Base-by-base conservation (phyloP, 2,329 filamentous ascomycete genomes). In the Pyrenochaeta sp. region DNA sequence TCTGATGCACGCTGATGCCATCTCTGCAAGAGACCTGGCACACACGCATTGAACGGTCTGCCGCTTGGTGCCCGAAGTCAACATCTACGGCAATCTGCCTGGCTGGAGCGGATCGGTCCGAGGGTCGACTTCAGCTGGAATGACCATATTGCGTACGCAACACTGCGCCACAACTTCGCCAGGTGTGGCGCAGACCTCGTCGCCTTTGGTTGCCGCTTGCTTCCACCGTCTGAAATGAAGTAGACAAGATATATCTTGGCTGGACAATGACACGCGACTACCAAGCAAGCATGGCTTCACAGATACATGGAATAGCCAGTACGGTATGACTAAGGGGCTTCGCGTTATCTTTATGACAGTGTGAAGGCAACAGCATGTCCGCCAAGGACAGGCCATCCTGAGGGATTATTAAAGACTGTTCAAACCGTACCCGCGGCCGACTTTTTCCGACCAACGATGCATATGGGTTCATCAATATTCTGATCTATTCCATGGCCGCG, bases 1-100 rank as follows among this genome's bases (percentile, higher is more conserved):
- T 59, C 58, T 62, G 59, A 62, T 65, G 62, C 70, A 68, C 56
- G 61, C 61, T 71, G 67, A 68, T 68, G 72, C 61, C 60, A 63
- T 54, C 28, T 22, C 30, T 55, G 58, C 68, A 64, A 44, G 42
- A 50, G 52, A 67, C 69, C 68, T 62, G 59, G 55, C 59, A 57
- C 24, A 54, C 25, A 44, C 59, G 65, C 68, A 67, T 54, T 56
- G 34, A 52, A 58, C 57, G 65, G 46, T 53, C 24, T 51, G 52
- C 44, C 36, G 53, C 55, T 69, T 67, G 67, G 50, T 67, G 67
- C 69, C 68, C 69, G 71, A 72, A 58, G 43, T 28, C 43, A 22
- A 9, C 6, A 28, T 5, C 43, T 5, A 9, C 13, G 43, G 40
- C 24, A n/a, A 12, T 19, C 24, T 19, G 19, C 19, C 19, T 30